These are phyloP conservation scores for Aspergillus avenaceus DNA, from an alignment of 495 filamentous ascomycete species.

Conservation along the genomic window DNA sequence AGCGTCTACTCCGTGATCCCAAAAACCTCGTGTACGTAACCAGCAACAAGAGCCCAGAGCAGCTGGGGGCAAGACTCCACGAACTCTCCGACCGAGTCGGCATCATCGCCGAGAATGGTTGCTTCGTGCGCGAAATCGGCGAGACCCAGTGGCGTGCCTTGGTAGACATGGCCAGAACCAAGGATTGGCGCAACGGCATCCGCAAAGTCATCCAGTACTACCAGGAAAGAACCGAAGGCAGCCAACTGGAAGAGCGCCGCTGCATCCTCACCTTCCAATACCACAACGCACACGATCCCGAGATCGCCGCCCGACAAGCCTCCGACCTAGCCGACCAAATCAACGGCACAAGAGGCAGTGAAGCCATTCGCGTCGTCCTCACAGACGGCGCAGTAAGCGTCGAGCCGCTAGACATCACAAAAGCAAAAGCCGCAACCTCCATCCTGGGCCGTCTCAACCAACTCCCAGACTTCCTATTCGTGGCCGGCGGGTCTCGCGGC, in stretches of 20 bases:
- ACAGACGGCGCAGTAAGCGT: conserved; percentile 66
- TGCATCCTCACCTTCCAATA: conserved; percentile 80
- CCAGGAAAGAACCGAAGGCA: conserved; percentile 77
- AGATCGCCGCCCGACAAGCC: conserved; percentile 65
- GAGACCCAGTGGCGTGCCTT: conserved; percentile 59
- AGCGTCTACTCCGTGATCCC: conserved; percentile 61
- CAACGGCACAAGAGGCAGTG: conserved; percentile 74
- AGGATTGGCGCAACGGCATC: conserved; percentile 69
- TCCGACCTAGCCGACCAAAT: conserved; percentile 82
- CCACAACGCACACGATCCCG: conserved; percentile 63
- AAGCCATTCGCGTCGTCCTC: conserved; percentile 73
- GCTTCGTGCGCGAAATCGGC: conserved; percentile 63
- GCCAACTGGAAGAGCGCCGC: conserved; percentile 69
- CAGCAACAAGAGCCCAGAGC: conserved; percentile 71
- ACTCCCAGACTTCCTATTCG: conserved; percentile 68
- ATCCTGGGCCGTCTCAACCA: conserved; percentile 48
- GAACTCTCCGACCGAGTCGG: conserved; percentile 61
- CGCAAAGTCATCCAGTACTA: conserved; percentile 74
- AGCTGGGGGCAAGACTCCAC: conserved; percentile 66
- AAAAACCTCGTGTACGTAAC: conserved; percentile 80
- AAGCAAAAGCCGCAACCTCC: conserved; percentile 61
- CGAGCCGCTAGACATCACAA: conserved; percentile 72
- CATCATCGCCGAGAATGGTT: conserved; percentile 85
- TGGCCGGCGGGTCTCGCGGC: conserved; percentile 74
- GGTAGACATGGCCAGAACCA: conserved; percentile 59